Evolutionary conservation across 2,329 filamentous ascomycete genomes (phyloP).

Genomic region (Claviceps maximensis): DNA sequence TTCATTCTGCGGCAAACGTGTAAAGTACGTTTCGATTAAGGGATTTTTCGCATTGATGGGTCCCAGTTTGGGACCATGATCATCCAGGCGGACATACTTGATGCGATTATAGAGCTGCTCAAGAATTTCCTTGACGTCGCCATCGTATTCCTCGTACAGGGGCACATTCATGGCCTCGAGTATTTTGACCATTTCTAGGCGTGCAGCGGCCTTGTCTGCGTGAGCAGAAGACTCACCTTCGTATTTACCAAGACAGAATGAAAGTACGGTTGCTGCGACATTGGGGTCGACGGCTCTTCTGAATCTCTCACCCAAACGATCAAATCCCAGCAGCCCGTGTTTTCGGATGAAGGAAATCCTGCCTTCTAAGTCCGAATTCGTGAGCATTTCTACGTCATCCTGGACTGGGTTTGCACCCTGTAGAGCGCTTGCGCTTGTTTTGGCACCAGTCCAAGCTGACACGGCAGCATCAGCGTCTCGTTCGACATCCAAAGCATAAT

Average conservation of each 20-base stretch:
- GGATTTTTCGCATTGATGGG: conserved; percentile 65
- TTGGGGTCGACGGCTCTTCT: conserved; percentile 56
- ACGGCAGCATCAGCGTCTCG: conserved; percentile 55
- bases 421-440: conserved; percentile 40
- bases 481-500: conserved; percentile 73
- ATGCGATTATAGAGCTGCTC: conserved; percentile 88
- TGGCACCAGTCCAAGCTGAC: conserved; percentile 55
- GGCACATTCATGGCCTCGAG: conserved; percentile 76
- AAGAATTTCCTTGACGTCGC: conserved; percentile 67
- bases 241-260: conserved; percentile 43
- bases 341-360: conserved; percentile 52
- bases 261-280: conserved; percentile 45
- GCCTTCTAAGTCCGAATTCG: conserved; percentile 29
- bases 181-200: conserved; percentile 46
- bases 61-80: conserved; percentile 76
- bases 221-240: conserved; percentile 31
- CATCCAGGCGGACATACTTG: conserved; percentile 89
- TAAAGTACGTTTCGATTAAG: conserved; percentile 90
- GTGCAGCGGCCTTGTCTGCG: conserved; percentile 35
- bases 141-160: conserved; percentile 86
- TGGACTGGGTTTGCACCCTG: conserved; percentile 25
- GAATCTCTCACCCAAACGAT: conserved; percentile 69
- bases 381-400: conserved; percentile 33
- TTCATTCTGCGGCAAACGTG: conserved; percentile 67
- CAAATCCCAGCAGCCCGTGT: conserved; percentile 56